These are phyloP conservation scores for Ceratobasidium sp. DNA, from an alignment of 1,284 basidiomycete species.

Conservation along the genomic window DNA sequence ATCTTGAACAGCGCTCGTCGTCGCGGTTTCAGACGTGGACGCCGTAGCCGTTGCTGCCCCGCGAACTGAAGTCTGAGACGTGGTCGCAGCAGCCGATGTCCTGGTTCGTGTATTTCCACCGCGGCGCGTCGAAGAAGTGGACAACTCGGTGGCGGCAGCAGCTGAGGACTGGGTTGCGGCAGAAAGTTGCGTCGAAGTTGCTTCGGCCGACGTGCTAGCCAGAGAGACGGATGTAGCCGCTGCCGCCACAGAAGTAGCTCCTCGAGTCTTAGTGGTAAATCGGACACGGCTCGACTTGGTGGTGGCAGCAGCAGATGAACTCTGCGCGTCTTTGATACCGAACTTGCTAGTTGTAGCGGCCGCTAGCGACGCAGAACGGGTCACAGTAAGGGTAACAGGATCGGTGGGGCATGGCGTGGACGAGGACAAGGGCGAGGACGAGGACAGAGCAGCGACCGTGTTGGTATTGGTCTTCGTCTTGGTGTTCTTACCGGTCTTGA, in stretches of 20 bases:
- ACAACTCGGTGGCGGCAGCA: background rate
- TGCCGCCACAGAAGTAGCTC: slow-evolving; percentile 1
- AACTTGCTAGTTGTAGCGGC: slow-evolving; percentile 10
- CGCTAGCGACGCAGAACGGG: slow-evolving; percentile 26
- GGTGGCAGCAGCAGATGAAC: background rate
- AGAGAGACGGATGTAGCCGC: background rate
- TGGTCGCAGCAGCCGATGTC: slow-evolving; percentile 7
- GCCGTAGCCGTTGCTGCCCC: slow-evolving; percentile 43
- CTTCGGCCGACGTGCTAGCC: background rate
- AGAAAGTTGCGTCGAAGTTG: background rate
- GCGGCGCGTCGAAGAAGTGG: slow-evolving; percentile 3
- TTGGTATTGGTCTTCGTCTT: background rate
- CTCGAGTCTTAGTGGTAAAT: slow-evolving; percentile 22
- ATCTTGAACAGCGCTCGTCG: background rate
- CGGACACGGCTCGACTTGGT: slow-evolving; percentile 2
- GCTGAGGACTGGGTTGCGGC: background rate
- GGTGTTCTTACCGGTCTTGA: slow-evolving; percentile 1
- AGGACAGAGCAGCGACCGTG: background rate
- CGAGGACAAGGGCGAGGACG: slow-evolving; percentile 8
- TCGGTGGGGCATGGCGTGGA: slow-evolving; percentile 36
- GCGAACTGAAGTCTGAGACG: slow-evolving; percentile 35
- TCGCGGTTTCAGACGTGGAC: slow-evolving; percentile 24
- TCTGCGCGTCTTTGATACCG: slow-evolving; percentile 20
- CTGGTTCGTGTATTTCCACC: background rate
- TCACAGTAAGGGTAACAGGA: slow-evolving; percentile 37